Conservation (phyloP, 192 early-diverging fungal genomes). For the Umbelopsis sp. region DNA sequence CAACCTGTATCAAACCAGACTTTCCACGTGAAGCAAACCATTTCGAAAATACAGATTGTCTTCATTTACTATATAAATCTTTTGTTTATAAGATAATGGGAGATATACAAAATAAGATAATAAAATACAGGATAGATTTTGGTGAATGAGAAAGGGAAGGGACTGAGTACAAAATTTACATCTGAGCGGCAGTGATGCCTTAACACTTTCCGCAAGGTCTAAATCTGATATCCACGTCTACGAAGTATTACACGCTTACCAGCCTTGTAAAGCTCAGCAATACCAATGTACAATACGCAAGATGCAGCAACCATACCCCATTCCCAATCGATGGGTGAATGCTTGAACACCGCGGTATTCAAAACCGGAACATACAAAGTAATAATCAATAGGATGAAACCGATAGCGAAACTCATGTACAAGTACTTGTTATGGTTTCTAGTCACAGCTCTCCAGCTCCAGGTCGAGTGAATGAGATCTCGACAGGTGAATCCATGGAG, state of each 20-base stretch:
- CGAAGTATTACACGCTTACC: not conserved
- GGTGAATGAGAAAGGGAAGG: no score
- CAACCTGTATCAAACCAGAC: no score
- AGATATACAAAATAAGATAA: no score
- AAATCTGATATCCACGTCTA: not conserved
- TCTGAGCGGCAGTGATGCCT: not conserved
- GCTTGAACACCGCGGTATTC: constrained; percentile 63
- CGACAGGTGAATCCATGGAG: constrained; percentile 81
- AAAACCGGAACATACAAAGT: constrained; percentile 70
- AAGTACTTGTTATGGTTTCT: constrained; percentile 57
- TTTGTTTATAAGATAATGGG: no score
- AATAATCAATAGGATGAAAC: constrained; percentile 53
- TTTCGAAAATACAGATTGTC: no score
- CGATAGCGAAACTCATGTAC: constrained; percentile 43
- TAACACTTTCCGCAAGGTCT: not conserved
- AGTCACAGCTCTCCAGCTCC: constrained; percentile 47
- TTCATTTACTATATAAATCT: no score
- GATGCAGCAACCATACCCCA: constrained; percentile 69
- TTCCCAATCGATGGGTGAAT: constrained; percentile 68
- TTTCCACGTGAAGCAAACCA: no score
- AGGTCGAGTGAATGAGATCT: constrained; percentile 62
- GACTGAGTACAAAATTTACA: not conserved
- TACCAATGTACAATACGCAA: constrained; percentile 58
- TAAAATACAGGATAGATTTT: no score
- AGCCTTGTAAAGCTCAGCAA: constrained; percentile 70